Evolutionary conservation across 116 monocot species (phyloP).

Genomic region (Trichopus zeylanicus): DNA sequence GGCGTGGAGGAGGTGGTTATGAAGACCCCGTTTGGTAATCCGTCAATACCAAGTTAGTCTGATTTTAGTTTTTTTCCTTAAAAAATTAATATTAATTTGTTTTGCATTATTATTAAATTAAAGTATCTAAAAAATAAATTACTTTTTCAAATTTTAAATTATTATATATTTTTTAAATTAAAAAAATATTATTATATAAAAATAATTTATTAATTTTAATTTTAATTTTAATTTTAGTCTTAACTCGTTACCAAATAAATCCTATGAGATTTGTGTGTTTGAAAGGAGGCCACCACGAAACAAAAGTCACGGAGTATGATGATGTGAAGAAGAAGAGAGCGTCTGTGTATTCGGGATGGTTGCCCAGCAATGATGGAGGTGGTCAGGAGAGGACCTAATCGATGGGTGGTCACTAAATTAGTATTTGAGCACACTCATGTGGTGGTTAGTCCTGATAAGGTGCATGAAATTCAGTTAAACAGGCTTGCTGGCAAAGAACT

Average conservation of each 20-base stretch:
- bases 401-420: slow-evolving; percentile 29
- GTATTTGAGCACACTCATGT: slow-evolving; percentile 31
- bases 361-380: slow-evolving; percentile 43
- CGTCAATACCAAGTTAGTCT: no score
- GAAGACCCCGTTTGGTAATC: no score
- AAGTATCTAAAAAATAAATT: no score
- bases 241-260: no score
- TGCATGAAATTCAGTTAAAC: slow-evolving; percentile 17
- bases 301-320: slow-evolving; percentile 9
- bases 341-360: slow-evolving; percentile 29
- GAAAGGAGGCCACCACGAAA: slow-evolving; percentile 33
- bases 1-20: slow-evolving; percentile 28
- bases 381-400: slow-evolving; percentile 21
- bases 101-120: no score
- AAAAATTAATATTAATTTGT: no score
- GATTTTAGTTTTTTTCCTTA: no score
- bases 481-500: slow-evolving; percentile 19
- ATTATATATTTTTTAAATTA: no score
- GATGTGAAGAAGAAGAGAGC: slow-evolving; percentile 25
- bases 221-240: no score
- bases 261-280: slow-evolving; percentile 35
- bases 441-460: slow-evolving; percentile 20
- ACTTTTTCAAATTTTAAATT: no score
- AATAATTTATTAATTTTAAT: no score
- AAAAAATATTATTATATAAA: no score